phyloP scores from a whole-genome alignment of 306 rosid species.

The Prunus padus region DNA sequence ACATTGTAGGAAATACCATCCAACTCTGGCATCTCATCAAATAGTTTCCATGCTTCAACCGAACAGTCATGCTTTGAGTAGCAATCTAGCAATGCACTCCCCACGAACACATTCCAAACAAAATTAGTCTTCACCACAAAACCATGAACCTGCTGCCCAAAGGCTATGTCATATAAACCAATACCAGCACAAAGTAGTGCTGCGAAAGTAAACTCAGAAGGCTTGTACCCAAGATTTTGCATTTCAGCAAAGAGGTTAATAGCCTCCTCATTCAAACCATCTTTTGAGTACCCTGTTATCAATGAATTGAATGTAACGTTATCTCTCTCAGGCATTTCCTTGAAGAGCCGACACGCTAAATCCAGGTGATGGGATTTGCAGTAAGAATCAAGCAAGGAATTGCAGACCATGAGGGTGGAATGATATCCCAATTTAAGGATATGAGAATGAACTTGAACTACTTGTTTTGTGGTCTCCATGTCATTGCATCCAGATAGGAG shows the following conservation, averaged over 20 bases:
- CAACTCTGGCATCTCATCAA: constrained; percentile 73
- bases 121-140: constrained; percentile 60
- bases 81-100: constrained; percentile 87
- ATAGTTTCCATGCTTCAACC: constrained; percentile 53
- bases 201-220: constrained; percentile 80
- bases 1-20: constrained; percentile 86
- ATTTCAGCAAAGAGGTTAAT: constrained; percentile 57
- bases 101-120: constrained; percentile 76
- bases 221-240: constrained; percentile 54
- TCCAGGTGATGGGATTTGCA: constrained; percentile 56
- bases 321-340: constrained; percentile 55
- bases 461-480: constrained; percentile 42
- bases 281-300: constrained; percentile 72
- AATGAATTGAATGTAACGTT: constrained; percentile 73
- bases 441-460: constrained; percentile 62
- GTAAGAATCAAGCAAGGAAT: constrained; percentile 80
- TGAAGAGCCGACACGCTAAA: constrained; percentile 54
- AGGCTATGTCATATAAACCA: constrained; percentile 51
- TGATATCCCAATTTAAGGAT: constrained; percentile 59
- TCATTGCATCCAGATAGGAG: constrained; percentile 70
- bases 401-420: constrained; percentile 65
- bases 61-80: constrained; percentile 67
- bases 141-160: constrained; percentile 75
- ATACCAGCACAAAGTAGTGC: constrained; percentile 64
- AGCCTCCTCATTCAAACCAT: constrained; percentile 58